Conservation (phyloP, 2,329 filamentous ascomycete genomes). For the Eutypa lata region DNA sequence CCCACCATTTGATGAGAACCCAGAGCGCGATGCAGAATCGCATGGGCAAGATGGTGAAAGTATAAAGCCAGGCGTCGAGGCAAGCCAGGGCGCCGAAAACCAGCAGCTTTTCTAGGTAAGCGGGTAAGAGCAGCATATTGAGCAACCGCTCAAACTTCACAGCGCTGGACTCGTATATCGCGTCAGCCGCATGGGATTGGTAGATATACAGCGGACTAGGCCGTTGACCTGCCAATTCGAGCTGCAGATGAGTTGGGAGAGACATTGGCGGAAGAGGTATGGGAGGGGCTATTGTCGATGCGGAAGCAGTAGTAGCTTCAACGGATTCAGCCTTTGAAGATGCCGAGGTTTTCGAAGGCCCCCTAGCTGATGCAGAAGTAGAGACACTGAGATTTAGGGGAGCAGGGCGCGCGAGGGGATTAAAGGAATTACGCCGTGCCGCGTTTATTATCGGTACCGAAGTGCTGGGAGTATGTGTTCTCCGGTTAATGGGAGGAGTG, state of each 20-base stretch:
- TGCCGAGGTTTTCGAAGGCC: constrained; percentile 7
- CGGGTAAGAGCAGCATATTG: constrained; percentile 82
- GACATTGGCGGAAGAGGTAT: constrained; percentile 66
- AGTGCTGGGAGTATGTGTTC: constrained; percentile 27
- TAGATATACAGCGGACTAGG: constrained; percentile 66
- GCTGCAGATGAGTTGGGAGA: constrained; percentile 61
- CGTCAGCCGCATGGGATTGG: constrained; percentile 52
- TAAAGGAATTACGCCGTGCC: constrained; percentile 49
- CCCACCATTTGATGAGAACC: constrained; percentile 78
- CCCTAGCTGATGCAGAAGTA: constrained; percentile 4
- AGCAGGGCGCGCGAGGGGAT: constrained; percentile 39
- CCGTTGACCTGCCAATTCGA: constrained; percentile 59
- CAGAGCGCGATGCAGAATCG: constrained; percentile 79
- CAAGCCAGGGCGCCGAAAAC: constrained; percentile 88
- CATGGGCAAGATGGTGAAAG: constrained; percentile 90
- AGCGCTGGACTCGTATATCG: constrained; percentile 86
- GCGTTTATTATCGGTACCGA: constrained; percentile 28
- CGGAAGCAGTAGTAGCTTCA: constrained; percentile 29
- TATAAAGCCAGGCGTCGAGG: constrained; percentile 93
- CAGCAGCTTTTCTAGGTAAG: constrained; percentile 78
- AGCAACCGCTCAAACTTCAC: constrained; percentile 88
- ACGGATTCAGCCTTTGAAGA: constrained; percentile 19
- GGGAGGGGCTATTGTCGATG: constrained; percentile 49
- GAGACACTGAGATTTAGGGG: constrained; percentile 41
- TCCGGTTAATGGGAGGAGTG: constrained; percentile 48